phyloP scores from a whole-genome alignment of 148 eudicot genomes.

The Camellia lanceoleosa region DNA sequence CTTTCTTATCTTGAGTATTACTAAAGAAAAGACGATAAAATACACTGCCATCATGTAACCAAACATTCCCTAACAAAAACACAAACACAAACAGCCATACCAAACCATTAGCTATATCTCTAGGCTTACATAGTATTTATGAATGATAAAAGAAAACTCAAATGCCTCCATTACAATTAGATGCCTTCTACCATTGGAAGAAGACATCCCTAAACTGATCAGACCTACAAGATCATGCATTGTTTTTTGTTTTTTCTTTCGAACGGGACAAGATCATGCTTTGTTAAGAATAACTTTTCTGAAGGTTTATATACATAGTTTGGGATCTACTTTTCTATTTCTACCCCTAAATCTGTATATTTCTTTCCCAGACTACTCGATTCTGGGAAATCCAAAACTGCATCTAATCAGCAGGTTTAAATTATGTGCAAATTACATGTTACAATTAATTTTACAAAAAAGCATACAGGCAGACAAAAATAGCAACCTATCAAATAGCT shows the following conservation, averaged over 20 bases:
- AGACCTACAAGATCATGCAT: conserved; percentile 4
- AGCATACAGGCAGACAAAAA: neutral
- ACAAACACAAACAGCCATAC: too few species aligned
- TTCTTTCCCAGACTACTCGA: neutral
- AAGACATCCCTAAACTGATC: neutral
- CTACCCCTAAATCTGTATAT: conserved; percentile 15
- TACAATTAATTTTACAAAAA: neutral
- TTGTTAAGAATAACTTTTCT: neutral
- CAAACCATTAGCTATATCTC: too few species aligned
- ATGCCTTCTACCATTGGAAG: neutral
- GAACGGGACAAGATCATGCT: neutral
- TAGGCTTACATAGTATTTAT: too few species aligned
- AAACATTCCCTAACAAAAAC: too few species aligned
- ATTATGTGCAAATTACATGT: neutral
- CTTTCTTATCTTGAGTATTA: too few species aligned
- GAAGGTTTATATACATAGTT: conserved; percentile 10
- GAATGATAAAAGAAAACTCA: too few species aligned
- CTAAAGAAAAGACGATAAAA: too few species aligned
- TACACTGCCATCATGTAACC: too few species aligned
- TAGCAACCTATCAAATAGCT: neutral
- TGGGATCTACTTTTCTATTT: conserved; percentile 11
- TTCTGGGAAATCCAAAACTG: neutral
- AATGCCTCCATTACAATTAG: neutral
- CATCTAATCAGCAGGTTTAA: conserved; percentile 9
- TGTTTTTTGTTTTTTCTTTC: neutral